A percentile compares a stretch with the other conserved stretches of the same genome.
These are phyloP conservation scores for Fusarium siculi DNA, from an alignment of 2,329 filamentous ascomycete genomes.

Conservation along the genomic window DNA sequence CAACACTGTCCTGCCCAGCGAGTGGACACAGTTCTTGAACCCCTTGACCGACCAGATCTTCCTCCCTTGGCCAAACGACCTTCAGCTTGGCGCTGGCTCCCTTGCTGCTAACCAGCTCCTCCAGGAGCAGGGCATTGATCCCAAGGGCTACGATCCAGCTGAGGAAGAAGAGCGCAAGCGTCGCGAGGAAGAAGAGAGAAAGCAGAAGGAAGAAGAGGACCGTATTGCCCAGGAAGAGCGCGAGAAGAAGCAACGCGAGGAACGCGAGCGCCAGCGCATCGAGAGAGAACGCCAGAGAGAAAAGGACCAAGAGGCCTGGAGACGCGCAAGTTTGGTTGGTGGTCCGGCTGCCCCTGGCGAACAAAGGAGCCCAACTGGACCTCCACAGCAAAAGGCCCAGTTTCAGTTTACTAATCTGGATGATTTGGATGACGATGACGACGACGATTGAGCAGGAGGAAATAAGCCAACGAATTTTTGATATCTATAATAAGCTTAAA, in stretches of 20 bases:
- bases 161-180: constrained; percentile 63
- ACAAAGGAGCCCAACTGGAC: constrained; percentile 41
- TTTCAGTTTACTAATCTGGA: constrained; percentile 66
- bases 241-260: constrained; percentile 54
- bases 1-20: constrained; percentile 59
- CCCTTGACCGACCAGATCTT: constrained; percentile 69
- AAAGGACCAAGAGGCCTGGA: constrained; percentile 55
- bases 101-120: constrained; percentile 73
- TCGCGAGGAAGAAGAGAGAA: constrained; percentile 62
- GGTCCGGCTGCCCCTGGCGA: constrained; percentile 43
- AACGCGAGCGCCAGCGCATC: constrained; percentile 52
- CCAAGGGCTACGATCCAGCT: constrained; percentile 67
- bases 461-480: neutral
- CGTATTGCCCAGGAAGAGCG: constrained; percentile 58
- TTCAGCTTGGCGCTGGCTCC: constrained; percentile 74
- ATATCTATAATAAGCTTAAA: constrained; percentile 33
- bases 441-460: constrained; percentile 43
- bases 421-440: constrained; percentile 60
- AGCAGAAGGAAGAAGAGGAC: constrained; percentile 59
- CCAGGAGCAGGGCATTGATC: constrained; percentile 70
- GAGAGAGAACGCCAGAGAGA: constrained; percentile 58
- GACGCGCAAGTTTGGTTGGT: constrained; percentile 51
- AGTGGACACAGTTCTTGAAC: constrained; percentile 63
- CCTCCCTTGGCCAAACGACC: constrained; percentile 80
- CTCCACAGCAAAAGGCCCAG: constrained; percentile 58